Conservation (phyloP, 148 eudicot species). For the Spergularia marina region DNA sequence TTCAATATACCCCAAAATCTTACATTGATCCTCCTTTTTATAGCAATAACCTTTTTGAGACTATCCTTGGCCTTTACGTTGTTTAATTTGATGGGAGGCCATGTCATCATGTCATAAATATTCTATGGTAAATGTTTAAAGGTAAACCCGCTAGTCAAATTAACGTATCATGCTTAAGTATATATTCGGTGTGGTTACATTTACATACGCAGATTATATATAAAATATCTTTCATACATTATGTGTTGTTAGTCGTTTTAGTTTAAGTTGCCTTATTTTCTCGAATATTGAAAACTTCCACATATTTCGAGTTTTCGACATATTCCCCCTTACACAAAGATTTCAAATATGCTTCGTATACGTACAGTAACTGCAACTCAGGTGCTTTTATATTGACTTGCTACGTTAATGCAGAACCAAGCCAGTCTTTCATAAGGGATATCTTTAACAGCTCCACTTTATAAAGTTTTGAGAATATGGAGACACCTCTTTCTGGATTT, state of each 20-base stretch:
- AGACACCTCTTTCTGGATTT: constrained; percentile 17
- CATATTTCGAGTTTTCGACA: background rate
- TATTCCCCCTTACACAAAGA: background rate
- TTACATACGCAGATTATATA: too few relatives aligned
- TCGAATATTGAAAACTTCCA: background rate
- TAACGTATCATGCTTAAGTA: too few relatives aligned
- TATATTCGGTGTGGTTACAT: too few relatives aligned
- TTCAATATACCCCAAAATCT: too few relatives aligned
- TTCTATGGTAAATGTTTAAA: background rate
- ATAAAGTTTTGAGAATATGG: constrained; percentile 4
- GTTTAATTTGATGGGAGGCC: too few relatives aligned
- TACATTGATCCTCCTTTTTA: background rate
- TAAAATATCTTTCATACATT: too few relatives aligned
- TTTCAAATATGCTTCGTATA: background rate
- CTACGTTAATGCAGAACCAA: too few relatives aligned
- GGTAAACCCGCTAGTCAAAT: background rate
- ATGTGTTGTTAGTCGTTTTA: too few relatives aligned
- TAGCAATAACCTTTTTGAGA: background rate
- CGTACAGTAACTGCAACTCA: background rate
- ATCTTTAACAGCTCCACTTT: background rate
- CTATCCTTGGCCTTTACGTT: too few relatives aligned
- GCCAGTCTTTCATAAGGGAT: background rate
- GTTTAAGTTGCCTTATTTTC: background rate
- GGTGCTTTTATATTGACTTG: background rate
- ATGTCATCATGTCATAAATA: background rate